Evolutionary conservation across 73 alveolate genomes (phyloP).

Genomic region (Paramecium biaurelia): DNA sequence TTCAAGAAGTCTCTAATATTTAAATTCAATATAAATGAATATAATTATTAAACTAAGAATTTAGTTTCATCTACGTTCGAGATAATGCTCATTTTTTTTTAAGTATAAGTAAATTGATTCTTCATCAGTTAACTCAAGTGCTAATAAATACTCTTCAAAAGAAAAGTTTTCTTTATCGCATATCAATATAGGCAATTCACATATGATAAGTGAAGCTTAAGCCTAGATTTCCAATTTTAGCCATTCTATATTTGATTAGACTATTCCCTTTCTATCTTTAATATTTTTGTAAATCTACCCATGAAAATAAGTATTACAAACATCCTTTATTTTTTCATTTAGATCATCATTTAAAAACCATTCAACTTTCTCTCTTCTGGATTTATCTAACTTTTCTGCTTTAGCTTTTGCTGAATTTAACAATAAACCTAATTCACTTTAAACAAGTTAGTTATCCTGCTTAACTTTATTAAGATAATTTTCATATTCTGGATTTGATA

Average conservation of each 20-base stretch:
- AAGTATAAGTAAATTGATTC: background rate
- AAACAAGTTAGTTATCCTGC: background rate
- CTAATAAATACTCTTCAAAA: background rate
- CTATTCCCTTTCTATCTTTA: slow-evolving; percentile 27
- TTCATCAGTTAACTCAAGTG: background rate
- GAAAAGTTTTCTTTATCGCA: background rate
- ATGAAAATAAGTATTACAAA: slow-evolving; percentile 3
- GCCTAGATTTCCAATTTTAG: background rate
- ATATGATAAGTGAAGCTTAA: background rate
- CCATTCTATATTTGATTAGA: background rate
- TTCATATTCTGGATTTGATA: background rate
- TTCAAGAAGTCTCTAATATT: slow-evolving; percentile 13
- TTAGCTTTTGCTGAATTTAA: background rate
- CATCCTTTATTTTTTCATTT: background rate
- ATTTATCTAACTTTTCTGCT: background rate
- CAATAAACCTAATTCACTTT: background rate
- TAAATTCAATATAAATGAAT: slow-evolving; percentile 26
- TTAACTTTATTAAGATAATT: background rate
- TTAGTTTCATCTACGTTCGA: background rate
- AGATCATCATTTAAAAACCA: slow-evolving; percentile 36
- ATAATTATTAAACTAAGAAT: background rate
- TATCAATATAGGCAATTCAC: background rate
- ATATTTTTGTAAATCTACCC: background rate
- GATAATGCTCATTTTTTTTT: slow-evolving; percentile 13
- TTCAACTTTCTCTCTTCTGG: background rate